A percentile compares a stretch with the other conserved stretches of the same genome.
These are phyloP conservation scores for Ceratocystis variospora DNA, from an alignment of 2,329 filamentous ascomycete genomes.

Conservation along the genomic window DNA sequence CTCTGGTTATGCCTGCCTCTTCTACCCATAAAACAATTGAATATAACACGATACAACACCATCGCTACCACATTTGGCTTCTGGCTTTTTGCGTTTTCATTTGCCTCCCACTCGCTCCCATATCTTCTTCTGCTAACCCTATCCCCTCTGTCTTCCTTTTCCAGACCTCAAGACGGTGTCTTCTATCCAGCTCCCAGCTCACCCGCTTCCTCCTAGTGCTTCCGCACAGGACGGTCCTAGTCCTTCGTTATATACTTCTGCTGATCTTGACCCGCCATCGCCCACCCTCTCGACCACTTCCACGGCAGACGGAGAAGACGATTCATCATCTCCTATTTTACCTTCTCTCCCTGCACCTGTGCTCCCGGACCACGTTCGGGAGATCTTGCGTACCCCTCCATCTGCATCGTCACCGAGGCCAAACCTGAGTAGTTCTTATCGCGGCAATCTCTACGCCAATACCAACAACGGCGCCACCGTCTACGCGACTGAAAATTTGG, in stretches of 20 bases:
- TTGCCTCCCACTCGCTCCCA: not conserved
- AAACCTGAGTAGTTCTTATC: not conserved
- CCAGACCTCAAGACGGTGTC: slow-evolving; percentile 36
- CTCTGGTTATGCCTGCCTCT: not conserved
- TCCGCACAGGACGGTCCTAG: slow-evolving; percentile 43
- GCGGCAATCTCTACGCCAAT: not conserved
- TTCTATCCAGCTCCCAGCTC: slow-evolving; percentile 34
- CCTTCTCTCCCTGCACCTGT: slow-evolving; percentile 46
- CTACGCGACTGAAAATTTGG: not conserved
- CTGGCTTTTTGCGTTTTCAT: not conserved
- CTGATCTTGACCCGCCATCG: slow-evolving; percentile 30
- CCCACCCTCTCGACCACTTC: slow-evolving; percentile 49
- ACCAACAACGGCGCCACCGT: not conserved
- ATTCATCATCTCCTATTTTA: slow-evolving; percentile 36
- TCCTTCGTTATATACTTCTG: slow-evolving; percentile 25
- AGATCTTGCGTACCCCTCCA: slow-evolving; percentile 43
- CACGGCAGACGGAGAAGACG: slow-evolving; percentile 44
- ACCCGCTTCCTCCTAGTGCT: slow-evolving; percentile 44
- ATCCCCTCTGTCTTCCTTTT: slow-evolving; percentile 12
- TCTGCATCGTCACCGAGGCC: slow-evolving; percentile 17
- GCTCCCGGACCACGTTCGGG: slow-evolving; percentile 41
- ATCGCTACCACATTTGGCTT: too few relatives aligned
- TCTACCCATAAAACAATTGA: too few relatives aligned
- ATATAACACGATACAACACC: too few relatives aligned
- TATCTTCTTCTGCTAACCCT: not conserved